Evolutionary conservation across 495 filamentous ascomycete genomes (phyloP).

Genomic region (Aspergillus sparsus): DNA sequence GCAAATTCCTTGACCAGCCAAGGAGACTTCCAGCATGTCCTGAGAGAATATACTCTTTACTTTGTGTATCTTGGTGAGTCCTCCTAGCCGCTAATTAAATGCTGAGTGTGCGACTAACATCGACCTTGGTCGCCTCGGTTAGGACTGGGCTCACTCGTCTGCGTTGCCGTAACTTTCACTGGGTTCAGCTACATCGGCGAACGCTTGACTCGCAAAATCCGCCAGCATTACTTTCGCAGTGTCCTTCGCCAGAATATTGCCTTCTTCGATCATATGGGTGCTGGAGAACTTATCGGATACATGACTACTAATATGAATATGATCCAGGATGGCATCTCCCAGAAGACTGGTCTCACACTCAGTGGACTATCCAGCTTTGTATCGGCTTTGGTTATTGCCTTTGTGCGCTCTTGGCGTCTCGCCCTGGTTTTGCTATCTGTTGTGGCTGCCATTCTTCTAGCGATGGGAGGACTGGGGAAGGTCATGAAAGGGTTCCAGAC

Average conservation of each 20-base stretch:
- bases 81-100: too few species aligned
- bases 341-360: constrained; percentile 36
- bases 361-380: constrained; percentile 35
- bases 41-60: too few species aligned
- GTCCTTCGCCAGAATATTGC: constrained; percentile 46
- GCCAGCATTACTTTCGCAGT: constrained; percentile 33
- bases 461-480: constrained; percentile 20
- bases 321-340: constrained; percentile 47
- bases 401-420: constrained; percentile 39
- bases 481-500: constrained; percentile 4
- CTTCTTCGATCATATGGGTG: constrained; percentile 39
- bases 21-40: too few species aligned
- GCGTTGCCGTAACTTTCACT: too few species aligned
- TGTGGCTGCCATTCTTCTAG: constrained; percentile 28
- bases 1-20: too few species aligned
- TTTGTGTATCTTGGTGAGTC: too few species aligned
- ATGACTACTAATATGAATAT: constrained; percentile 43
- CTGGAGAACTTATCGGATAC: constrained; percentile 40
- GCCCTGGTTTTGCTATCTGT: constrained; percentile 36
- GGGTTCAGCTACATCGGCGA: constrained; percentile 5
- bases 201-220: constrained; percentile 34
- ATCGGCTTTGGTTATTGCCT: constrained; percentile 39
- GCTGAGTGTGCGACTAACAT: too few species aligned
- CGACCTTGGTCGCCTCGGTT: too few species aligned
- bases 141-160: too few species aligned